Conservation (phyloP, 108 stramenopile species). For the Cyclotella sp. region DNA sequence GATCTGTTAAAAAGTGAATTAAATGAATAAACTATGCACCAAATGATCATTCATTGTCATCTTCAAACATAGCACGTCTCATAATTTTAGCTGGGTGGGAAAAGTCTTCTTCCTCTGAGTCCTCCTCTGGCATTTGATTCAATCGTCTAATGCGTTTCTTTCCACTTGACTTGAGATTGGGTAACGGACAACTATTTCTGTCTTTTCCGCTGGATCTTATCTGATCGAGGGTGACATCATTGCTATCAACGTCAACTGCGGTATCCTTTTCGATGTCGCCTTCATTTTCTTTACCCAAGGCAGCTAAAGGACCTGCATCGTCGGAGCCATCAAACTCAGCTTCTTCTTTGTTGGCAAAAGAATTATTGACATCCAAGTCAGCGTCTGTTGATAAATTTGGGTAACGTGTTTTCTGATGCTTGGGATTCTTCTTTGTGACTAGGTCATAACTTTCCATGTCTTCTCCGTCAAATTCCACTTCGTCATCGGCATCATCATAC, state of each 20-base stretch:
- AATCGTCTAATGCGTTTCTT: conserved; percentile 55
- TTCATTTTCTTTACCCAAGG: too few relatives aligned
- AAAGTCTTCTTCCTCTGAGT: conserved; percentile 58
- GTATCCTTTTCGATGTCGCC: not conserved
- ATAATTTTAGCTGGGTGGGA: conserved; percentile 24
- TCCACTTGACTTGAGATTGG: conserved; percentile 14
- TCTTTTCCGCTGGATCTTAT: not conserved
- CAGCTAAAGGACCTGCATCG: not conserved
- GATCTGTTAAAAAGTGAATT: not conserved
- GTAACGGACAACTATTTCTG: not conserved
- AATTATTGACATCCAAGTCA: too few relatives aligned
- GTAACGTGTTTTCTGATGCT: conserved; percentile 11
- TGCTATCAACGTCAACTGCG: not conserved
- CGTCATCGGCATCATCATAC: conserved; percentile 49
- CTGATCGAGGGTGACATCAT: not conserved
- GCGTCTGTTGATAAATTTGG: not conserved
- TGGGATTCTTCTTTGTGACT: conserved; percentile 16
- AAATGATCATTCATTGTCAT: conserved; percentile 38
- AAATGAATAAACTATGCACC: not conserved
- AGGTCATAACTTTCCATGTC: conserved; percentile 22
- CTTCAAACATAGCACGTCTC: conserved; percentile 37
- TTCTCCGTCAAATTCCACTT: conserved; percentile 65
- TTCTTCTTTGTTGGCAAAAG: not conserved
- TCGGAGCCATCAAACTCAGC: not conserved
- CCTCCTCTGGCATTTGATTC: conserved; percentile 22